Evolutionary conservation across 202 grass and related monocot species (phyloP).

Genomic region (Brachypodium distachyon): DNA sequence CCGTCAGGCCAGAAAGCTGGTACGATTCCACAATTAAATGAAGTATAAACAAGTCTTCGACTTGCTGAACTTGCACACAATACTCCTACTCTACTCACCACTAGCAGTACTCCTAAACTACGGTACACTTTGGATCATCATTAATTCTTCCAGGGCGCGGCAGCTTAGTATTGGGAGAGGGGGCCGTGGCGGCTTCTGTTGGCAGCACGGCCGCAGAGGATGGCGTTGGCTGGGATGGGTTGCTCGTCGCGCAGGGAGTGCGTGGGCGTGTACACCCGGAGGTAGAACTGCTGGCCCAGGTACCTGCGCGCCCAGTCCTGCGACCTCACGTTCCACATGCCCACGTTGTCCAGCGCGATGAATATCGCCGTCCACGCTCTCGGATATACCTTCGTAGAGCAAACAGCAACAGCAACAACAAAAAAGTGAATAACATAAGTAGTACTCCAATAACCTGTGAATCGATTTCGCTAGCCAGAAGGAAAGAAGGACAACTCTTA

Average conservation of each 20-base stretch:
- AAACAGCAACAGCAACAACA: too few relatives aligned
- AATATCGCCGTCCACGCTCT: slow-evolving; percentile 57
- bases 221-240: slow-evolving; percentile 49
- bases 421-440: not conserved
- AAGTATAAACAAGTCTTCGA: not conserved
- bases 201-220: slow-evolving; percentile 56
- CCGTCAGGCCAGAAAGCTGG: too few relatives aligned
- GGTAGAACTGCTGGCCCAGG: slow-evolving; percentile 77
- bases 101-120: too few relatives aligned
- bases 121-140: not conserved
- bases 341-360: slow-evolving; percentile 65
- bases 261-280: slow-evolving; percentile 67
- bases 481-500: not conserved
- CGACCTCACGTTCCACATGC: slow-evolving; percentile 80
- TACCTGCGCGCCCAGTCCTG: slow-evolving; percentile 64
- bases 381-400: slow-evolving; percentile 49
- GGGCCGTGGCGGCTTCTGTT: not conserved
- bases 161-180: not conserved
- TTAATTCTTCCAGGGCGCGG: not conserved
- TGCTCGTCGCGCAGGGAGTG: slow-evolving; percentile 64
- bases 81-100: too few relatives aligned
- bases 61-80: not conserved
- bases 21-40: too few relatives aligned
- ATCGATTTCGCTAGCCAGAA: not conserved
- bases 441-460: too few relatives aligned